These are phyloP conservation scores for Pythium sukuiense DNA, from an alignment of 352 stramenopile genomes.

Conservation along the genomic window DNA sequence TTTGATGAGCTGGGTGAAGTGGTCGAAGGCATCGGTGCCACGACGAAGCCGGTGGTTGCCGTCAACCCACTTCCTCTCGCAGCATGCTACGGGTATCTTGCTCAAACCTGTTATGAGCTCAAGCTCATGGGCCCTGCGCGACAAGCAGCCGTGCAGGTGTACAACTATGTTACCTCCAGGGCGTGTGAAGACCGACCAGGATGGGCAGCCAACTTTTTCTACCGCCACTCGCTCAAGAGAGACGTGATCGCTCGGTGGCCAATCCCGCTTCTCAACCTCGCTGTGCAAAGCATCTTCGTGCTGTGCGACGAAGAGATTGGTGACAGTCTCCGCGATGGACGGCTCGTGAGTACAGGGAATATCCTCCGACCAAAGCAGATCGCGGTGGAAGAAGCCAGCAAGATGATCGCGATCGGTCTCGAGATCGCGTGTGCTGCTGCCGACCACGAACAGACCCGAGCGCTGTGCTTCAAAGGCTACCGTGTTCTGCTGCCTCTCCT, in stretches of 20 bases:
- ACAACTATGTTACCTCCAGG: slow-evolving; percentile 46
- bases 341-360: slow-evolving; percentile 25
- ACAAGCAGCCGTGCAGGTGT: slow-evolving; percentile 47
- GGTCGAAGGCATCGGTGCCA: slow-evolving; percentile 70
- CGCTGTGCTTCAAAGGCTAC: slow-evolving; percentile 70
- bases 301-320: slow-evolving; percentile 52
- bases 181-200: slow-evolving; percentile 25
- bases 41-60: slow-evolving; percentile 54
- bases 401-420: slow-evolving; percentile 53
- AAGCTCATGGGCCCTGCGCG: slow-evolving; percentile 32
- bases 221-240: slow-evolving; percentile 54
- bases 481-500: slow-evolving; percentile 63
- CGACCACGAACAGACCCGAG: slow-evolving; percentile 50
- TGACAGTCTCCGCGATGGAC: slow-evolving; percentile 42
- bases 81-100: slow-evolving; percentile 75
- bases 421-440: slow-evolving; percentile 57
- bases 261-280: slow-evolving; percentile 50
- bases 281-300: slow-evolving; percentile 53
- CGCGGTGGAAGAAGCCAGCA: slow-evolving; percentile 43
- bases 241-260: slow-evolving; percentile 48
- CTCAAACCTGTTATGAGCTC: slow-evolving; percentile 45
- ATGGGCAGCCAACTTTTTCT: slow-evolving; percentile 66
- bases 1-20: slow-evolving; percentile 65
- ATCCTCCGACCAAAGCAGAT: slow-evolving; percentile 37
- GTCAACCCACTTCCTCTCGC: slow-evolving; percentile 64